Conservation (phyloP, 305 asterid species). For the Fraxinus floribunda region DNA sequence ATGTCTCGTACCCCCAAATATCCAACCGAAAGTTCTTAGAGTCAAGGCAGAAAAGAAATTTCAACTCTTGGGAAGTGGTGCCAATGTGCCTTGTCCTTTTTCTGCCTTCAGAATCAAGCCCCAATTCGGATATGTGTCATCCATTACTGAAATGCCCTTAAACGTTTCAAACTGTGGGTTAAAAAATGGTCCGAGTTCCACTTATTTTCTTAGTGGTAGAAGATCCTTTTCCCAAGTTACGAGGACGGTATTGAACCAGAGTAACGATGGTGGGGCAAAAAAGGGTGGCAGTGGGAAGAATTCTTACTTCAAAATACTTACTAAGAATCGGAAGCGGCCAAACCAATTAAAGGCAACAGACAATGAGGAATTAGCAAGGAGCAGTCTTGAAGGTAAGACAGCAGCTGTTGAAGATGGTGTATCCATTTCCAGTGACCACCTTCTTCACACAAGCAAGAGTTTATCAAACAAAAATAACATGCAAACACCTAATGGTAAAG, state of each 20-base stretch:
- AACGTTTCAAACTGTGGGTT: slow-evolving; percentile 34
- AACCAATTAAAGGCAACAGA: slow-evolving; percentile 41
- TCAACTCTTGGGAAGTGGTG: slow-evolving; percentile 31
- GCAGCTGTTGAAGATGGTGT: slow-evolving; percentile 33
- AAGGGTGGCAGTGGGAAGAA: slow-evolving; percentile 33
- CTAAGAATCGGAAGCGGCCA: slow-evolving; percentile 34
- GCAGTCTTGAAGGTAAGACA: slow-evolving; percentile 30
- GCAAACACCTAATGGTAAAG: slow-evolving; percentile 37
- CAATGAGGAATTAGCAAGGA: slow-evolving; percentile 29
- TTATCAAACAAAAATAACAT: slow-evolving; percentile 21
- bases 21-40: slow-evolving; percentile 32
- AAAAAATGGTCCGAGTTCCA: slow-evolving; percentile 26
- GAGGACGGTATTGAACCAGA: slow-evolving; percentile 31
- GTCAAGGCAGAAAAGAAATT: slow-evolving; percentile 33
- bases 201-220: slow-evolving; percentile 32
- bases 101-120: slow-evolving; percentile 35
- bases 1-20: slow-evolving; percentile 31
- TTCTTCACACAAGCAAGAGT: slow-evolving; percentile 27
- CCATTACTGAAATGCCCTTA: slow-evolving; percentile 31
- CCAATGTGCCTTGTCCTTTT: slow-evolving; percentile 31
- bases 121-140: slow-evolving; percentile 41
- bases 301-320: slow-evolving; percentile 26
- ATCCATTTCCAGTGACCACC: slow-evolving; percentile 33
- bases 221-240: slow-evolving; percentile 54
- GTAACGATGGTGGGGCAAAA: slow-evolving; percentile 27